Conservation (phyloP, 148 eudicot species). For the Heliamphora exappendiculata region DNA sequence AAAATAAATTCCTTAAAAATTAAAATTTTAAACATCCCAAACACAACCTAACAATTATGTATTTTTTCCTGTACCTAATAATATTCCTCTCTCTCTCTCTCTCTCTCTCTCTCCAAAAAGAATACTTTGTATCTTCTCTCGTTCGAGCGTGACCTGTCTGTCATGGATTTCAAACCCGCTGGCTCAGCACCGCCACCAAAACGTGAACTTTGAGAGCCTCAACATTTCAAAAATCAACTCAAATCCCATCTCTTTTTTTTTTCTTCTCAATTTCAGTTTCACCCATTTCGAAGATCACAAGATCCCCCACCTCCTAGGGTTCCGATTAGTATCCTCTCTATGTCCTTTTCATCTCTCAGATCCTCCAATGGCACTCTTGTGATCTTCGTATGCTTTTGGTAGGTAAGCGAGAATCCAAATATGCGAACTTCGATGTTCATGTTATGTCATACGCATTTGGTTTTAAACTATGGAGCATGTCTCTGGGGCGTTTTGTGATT, state of each 20-base stretch:
- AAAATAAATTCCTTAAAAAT: no score
- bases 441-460: not conserved
- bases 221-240: constrained; percentile 7
- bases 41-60: no score
- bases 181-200: constrained; percentile 1
- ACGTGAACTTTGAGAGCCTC: not conserved
- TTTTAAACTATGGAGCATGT: not conserved
- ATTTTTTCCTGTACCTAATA: no score
- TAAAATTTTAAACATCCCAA: no score
- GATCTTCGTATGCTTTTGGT: not conserved
- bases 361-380: not conserved
- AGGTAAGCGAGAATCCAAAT: not conserved
- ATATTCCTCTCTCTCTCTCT: not conserved
- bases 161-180: constrained; percentile 18
- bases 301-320: not conserved
- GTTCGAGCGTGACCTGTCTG: constrained; percentile 9
- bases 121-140: no score
- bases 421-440: not conserved
- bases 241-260: not conserved
- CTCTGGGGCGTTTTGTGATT: not conserved
- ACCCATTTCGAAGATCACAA: not conserved
- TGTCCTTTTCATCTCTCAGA: not conserved
- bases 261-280: not conserved
- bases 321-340: not conserved
- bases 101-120: not conserved